Conservation (phyloP, 2,329 filamentous ascomycete species). For the Cladorrhinum sp. region DNA sequence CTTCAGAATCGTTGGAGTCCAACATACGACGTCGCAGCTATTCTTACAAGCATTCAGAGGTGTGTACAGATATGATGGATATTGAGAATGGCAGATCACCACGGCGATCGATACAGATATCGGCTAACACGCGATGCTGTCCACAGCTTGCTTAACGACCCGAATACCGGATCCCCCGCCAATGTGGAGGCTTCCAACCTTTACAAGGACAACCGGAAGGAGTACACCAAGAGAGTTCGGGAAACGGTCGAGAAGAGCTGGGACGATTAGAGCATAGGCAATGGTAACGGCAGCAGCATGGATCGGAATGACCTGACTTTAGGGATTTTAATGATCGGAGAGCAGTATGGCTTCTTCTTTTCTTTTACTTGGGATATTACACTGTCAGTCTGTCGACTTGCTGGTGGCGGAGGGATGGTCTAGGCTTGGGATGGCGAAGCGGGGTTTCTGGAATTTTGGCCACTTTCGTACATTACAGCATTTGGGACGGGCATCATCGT, state of each 20-base stretch:
- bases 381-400: neutral
- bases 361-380: neutral
- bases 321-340: constrained; percentile 8
- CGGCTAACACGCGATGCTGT: constrained; percentile 29
- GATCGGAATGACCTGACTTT: too few relatives aligned
- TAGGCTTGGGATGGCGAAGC: neutral
- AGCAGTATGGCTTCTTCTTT: neutral
- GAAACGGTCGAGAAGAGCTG: constrained; percentile 99
- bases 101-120: neutral
- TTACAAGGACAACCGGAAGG: constrained; percentile 96
- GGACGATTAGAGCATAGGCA: constrained; percentile 65
- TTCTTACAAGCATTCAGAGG: constrained; percentile 97
- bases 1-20: constrained; percentile 98
- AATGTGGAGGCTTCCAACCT: constrained; percentile 98
- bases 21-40: constrained; percentile 95
- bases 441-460: constrained; percentile 7
- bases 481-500: constrained; percentile 7
- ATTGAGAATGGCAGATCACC: neutral
- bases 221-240: constrained; percentile 91
- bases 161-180: constrained; percentile 95
- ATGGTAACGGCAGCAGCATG: neutral
- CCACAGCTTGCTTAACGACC: constrained; percentile 85
- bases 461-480: neutral
- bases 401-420: neutral
- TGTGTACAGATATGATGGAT: too few relatives aligned